These are phyloP conservation scores for Plenodomus tracheiphilus DNA, from an alignment of 2,329 filamentous ascomycete species.

Conservation along the genomic window DNA sequence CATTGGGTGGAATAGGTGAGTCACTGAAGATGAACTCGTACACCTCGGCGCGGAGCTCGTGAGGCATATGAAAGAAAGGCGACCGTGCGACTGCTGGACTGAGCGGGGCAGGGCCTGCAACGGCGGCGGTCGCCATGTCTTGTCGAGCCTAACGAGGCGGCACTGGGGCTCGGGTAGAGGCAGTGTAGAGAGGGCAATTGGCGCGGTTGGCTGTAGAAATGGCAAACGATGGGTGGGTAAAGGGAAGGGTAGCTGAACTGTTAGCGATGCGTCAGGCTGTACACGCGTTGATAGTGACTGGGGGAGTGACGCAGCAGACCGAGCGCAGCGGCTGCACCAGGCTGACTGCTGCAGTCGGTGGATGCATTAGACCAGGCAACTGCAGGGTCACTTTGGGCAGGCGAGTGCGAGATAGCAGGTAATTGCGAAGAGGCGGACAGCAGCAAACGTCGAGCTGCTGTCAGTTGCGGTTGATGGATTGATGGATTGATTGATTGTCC, in stretches of 20 bases:
- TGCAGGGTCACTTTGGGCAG: background rate
- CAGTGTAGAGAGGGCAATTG: no score
- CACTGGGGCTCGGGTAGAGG: background rate
- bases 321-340: slow-evolving; percentile 5
- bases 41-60: slow-evolving; percentile 14
- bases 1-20: slow-evolving; percentile 1
- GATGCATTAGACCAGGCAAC: background rate
- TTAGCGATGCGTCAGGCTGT: background rate
- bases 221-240: background rate
- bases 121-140: background rate
- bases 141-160: background rate
- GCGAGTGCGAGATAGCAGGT: background rate
- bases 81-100: slow-evolving; percentile 1
- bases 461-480: no score
- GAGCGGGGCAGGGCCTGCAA: background rate
- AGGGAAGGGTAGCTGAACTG: background rate
- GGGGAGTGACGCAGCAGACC: no score
- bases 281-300: no score
- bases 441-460: slow-evolving; percentile 4
- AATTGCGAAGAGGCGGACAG: slow-evolving; percentile 3
- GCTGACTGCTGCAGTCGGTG: background rate
- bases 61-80: slow-evolving; percentile 11
- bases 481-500: slow-evolving; percentile 8
- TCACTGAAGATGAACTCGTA: slow-evolving; percentile 14
- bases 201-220: background rate